Evolutionary conservation across 192 early-diverging fungal genomes (phyloP).

Genomic region (Umbelopsis isabellina): DNA sequence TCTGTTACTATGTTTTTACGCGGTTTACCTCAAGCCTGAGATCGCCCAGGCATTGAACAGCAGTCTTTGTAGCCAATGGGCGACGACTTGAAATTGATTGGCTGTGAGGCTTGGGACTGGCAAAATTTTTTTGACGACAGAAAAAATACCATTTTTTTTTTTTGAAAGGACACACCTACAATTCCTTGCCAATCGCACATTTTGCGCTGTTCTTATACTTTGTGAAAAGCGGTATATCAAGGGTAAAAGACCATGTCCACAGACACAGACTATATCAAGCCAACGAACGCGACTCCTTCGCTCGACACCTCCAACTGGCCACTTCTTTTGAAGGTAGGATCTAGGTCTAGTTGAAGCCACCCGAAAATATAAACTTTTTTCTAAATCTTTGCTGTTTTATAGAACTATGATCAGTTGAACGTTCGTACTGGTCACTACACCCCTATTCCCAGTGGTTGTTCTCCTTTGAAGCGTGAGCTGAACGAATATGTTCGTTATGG

Average conservation of each 20-base stretch:
- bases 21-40: too few species aligned
- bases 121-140: conserved; percentile 9
- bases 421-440: conserved; percentile 98
- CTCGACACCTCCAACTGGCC: conserved; percentile 96
- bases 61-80: too few species aligned
- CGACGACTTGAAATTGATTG: not conserved
- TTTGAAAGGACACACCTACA: not conserved
- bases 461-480: conserved; percentile 93
- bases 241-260: conserved; percentile 30
- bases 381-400: conserved; percentile 1
- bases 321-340: conserved; percentile 82
- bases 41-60: too few species aligned
- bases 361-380: not conserved
- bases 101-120: conserved; percentile 8
- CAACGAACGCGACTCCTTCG: conserved; percentile 70
- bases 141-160: not conserved
- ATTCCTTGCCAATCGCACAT: conserved; percentile 16
- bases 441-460: conserved; percentile 92
- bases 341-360: conserved; percentile 5
- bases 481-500: conserved; percentile 93
- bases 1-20: too few species aligned
- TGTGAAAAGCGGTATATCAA: conserved; percentile 22
- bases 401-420: conserved; percentile 97
- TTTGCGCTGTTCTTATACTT: conserved; percentile 21
- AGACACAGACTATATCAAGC: conserved; percentile 79